Percentiles rank a stretch among this genome's conserved stretches.
phyloP scores from a whole-genome alignment of 2,329 filamentous ascomycete genomes.

The Trichoderma sp. region DNA sequence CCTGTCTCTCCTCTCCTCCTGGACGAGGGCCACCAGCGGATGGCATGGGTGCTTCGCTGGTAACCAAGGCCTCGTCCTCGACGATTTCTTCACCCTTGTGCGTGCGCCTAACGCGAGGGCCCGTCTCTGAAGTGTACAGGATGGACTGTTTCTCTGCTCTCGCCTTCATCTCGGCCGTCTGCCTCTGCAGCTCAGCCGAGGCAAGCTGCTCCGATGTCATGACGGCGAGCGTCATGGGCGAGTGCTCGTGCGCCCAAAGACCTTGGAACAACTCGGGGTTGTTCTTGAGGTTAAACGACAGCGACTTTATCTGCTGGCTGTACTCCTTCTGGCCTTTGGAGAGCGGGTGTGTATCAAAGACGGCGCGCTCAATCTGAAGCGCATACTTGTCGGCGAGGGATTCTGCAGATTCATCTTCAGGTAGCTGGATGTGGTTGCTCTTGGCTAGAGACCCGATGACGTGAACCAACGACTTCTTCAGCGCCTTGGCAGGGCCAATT shows the following conservation, averaged over 20 bases:
- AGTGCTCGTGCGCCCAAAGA: slow-evolving; percentile 71
- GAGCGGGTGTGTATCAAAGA: slow-evolving; percentile 56
- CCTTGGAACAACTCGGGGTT: slow-evolving; percentile 77
- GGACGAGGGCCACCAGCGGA: slow-evolving; percentile 26
- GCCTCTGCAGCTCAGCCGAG: slow-evolving; percentile 80
- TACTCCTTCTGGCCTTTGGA: slow-evolving; percentile 52
- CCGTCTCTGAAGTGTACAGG: slow-evolving; percentile 68
- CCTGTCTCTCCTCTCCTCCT: slow-evolving; percentile 19
- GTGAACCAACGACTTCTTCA: slow-evolving; percentile 69
- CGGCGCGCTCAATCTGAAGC: slow-evolving; percentile 76
- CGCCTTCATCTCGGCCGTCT: slow-evolving; percentile 75
- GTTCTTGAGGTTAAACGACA: slow-evolving; percentile 85
- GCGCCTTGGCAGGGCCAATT: slow-evolving; percentile 66
- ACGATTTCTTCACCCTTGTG: slow-evolving; percentile 95
- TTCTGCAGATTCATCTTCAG: slow-evolving; percentile 63
- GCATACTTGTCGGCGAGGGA: slow-evolving; percentile 69
- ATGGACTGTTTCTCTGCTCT: slow-evolving; percentile 82
- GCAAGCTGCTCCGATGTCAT: slow-evolving; percentile 93
- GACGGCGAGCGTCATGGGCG: slow-evolving; percentile 73
- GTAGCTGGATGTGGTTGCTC: slow-evolving; percentile 61
- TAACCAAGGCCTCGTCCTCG: slow-evolving; percentile 66
- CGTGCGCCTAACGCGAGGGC: slow-evolving; percentile 79
- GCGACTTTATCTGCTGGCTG: slow-evolving; percentile 67
- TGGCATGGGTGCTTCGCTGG: slow-evolving; percentile 39
- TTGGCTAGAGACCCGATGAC: slow-evolving; percentile 69